Conservation (phyloP, 306 rosid species). For the Ormosia semicastrata region DNA sequence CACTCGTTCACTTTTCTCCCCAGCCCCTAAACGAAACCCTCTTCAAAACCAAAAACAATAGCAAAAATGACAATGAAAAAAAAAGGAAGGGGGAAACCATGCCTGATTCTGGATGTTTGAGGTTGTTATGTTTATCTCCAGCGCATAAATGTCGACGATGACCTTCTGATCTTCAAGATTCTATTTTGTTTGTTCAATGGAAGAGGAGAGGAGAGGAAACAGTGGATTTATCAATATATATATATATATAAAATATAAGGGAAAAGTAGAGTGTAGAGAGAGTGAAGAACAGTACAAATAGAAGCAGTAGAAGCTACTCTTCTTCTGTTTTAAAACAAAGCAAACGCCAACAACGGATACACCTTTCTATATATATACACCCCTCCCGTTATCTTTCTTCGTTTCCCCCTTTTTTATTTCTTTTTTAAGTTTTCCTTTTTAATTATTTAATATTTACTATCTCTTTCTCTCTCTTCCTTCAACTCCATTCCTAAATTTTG, state of each 20-base stretch:
- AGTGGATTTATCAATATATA: constrained; percentile 27
- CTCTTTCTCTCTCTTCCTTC: not conserved
- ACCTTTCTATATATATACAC: not conserved
- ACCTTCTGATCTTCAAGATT: constrained; percentile 39
- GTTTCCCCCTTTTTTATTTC: not conserved
- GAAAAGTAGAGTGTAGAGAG: not conserved
- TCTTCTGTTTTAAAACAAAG: constrained; percentile 47
- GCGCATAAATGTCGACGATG: constrained; percentile 38
- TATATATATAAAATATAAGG: not conserved
- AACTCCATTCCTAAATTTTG: constrained; percentile 25
- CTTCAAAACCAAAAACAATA: not conserved
- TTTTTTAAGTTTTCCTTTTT: not conserved
- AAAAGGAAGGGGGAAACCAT: not conserved
- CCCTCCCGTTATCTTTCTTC: not conserved
- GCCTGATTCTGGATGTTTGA: constrained; percentile 5
- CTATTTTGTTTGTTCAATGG: constrained; percentile 19
- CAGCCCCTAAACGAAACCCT: not conserved
- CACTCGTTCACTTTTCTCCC: not conserved
- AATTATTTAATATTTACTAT: not conserved
- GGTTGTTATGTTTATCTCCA: constrained; percentile 16
- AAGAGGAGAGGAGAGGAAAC: not conserved
- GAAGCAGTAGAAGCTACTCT: constrained; percentile 57
- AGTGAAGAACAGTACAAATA: not conserved
- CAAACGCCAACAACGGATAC: not conserved
- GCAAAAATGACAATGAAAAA: not conserved